Evolutionary conservation across 495 filamentous ascomycete species (phyloP), one percentile per base, ranked within the genome.

Genomic region (Pseudotulostoma volvatum): DNA sequence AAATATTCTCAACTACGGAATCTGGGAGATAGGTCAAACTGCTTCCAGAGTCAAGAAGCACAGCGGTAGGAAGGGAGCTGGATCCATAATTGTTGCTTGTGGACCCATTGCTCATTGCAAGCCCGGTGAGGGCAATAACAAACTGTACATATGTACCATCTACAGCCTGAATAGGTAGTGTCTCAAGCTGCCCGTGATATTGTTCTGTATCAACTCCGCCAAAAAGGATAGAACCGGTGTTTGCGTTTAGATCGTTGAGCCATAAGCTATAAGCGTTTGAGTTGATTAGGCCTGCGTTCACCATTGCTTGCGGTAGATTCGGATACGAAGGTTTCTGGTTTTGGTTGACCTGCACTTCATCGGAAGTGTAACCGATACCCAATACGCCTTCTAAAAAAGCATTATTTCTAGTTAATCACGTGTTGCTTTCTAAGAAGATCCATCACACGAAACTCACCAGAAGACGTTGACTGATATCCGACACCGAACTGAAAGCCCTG

Each of bases 21-120:
- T 86, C 61, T 3, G 88, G 88, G 0, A 97, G 74, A 55, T 93
- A 94, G 34, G 78, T 83, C 15, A 94, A 68, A n/a, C 77, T 84
- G 42, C 74, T 82, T 41, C 90, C 90, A n/a, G 86, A 86, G 55
- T 97, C 90, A 18, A 97, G 72, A 0, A 95, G 64, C 1, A 84
- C 84, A 1, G 76, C 75, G 1, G 52, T 54, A 0, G 66, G 65
- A 5, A 84, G 61, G 4, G 67, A 60, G 30, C 69, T 60, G 40
- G 76, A 63, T 14, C 59, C 55, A 46, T 70, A 70, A 38, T 72
- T 63, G 19, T 38, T 50, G 16, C 44, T 47, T 11, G 55, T 56
- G 1, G 54, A 58, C 13, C 60, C 53, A 9, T 57, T 67, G 20
- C 66, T 64, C 7, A 74, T 44, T 13, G 66, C 53, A 9, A 88